Evolutionary conservation across 805 yeast species (phyloP).

Genomic region (Candida broadrunensis): DNA sequence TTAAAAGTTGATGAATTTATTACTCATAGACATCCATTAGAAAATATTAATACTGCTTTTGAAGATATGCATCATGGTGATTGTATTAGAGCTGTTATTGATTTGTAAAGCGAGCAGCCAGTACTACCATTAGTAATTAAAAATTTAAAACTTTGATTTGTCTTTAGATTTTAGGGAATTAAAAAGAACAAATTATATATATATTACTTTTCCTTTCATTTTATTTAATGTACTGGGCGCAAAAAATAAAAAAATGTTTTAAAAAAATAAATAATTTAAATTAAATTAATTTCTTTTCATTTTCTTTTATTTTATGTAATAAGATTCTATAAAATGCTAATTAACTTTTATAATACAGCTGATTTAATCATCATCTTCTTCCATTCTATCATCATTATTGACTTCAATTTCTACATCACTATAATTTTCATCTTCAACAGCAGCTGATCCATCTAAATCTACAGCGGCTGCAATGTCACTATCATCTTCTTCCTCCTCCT

Average conservation of each 20-base stretch:
- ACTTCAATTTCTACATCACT: slow-evolving; percentile 19
- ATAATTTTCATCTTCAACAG: slow-evolving; percentile 16
- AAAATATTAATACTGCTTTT: slow-evolving; percentile 81
- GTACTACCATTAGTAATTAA: too few relatives aligned
- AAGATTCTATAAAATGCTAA: neutral
- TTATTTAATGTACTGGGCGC: neutral
- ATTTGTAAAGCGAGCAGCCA: slow-evolving; percentile 25
- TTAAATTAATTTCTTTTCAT: neutral
- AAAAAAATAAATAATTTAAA: neutral
- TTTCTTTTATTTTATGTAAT: neutral
- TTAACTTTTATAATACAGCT: neutral
- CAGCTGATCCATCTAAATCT: slow-evolving; percentile 7
- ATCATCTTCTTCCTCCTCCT: slow-evolving; percentile 7
- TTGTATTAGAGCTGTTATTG: slow-evolving; percentile 88
- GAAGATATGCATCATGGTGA: slow-evolving; percentile 93
- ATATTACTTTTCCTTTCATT: neutral
- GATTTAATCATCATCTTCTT: neutral
- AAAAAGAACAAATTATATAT: too few relatives aligned
- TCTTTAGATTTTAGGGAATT: too few relatives aligned
- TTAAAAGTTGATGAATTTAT: slow-evolving; percentile 90
- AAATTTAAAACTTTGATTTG: neutral
- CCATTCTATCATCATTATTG: neutral
- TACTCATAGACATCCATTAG: slow-evolving; percentile 81
- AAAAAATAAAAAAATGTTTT: neutral
- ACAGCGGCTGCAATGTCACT: slow-evolving; percentile 6